Conservation (phyloP, 176 grass and related monocot species). For the Hsuehochloa calcarea region DNA sequence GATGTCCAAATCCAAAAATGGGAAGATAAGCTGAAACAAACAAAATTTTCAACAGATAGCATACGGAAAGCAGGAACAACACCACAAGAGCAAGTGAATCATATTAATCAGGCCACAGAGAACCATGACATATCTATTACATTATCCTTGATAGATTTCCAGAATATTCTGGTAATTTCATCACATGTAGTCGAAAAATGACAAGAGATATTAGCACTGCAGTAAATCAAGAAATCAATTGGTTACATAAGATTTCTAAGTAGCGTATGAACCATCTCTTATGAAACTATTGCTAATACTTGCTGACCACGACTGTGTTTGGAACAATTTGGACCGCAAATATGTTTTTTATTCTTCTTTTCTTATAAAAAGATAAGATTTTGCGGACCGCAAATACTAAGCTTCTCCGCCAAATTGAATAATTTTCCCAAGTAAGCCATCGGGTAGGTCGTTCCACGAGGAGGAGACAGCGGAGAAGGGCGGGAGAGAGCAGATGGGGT, state of each 20-base stretch:
- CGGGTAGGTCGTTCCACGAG: no score
- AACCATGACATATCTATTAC: slow-evolving; percentile 30
- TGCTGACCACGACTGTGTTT: not conserved
- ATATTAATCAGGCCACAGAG: not conserved
- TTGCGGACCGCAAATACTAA: no score
- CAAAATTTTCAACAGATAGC: not conserved
- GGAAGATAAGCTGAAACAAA: slow-evolving; percentile 82
- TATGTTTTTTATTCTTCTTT: no score
- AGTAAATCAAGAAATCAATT: not conserved
- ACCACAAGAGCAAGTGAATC: not conserved
- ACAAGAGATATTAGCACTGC: not conserved
- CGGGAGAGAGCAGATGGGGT: no score
- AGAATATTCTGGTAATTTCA: slow-evolving; percentile 92
- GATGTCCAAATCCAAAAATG: slow-evolving; percentile 87
- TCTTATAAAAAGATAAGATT: no score
- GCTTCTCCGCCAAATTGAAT: no score
- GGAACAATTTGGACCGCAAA: not conserved
- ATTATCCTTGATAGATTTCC: slow-evolving; percentile 94
- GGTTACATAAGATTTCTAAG: not conserved
- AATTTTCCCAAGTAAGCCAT: no score
- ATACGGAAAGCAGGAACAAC: not conserved
- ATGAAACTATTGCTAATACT: not conserved
- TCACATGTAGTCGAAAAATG: slow-evolving; percentile 51
- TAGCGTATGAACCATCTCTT: not conserved
- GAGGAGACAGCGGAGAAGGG: no score